A percentile compares a stretch with the other conserved stretches of the same genome.
Conservation (phyloP, 2,329 filamentous ascomycete genomes). For the Colletotrichum tamarilloi region DNA sequence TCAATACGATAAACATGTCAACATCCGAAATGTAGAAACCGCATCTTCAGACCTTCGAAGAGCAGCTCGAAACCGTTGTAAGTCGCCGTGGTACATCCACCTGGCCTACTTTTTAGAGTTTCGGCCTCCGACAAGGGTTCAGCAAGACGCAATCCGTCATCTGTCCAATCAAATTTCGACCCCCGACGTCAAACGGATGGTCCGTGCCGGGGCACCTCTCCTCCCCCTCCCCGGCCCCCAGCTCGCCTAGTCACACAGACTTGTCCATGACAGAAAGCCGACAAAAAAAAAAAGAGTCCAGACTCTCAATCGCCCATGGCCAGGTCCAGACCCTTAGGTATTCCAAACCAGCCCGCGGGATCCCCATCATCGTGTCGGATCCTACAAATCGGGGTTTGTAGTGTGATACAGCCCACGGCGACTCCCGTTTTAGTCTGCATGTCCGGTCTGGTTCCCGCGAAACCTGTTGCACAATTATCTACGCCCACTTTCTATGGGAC, state of each 20-base stretch:
- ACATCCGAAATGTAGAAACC: background rate
- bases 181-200: background rate
- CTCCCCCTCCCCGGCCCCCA: background rate
- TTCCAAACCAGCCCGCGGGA: background rate
- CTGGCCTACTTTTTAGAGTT: slow-evolving; percentile 19
- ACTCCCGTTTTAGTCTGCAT: background rate
- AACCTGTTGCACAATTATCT: background rate
- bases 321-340: background rate
- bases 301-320: background rate
- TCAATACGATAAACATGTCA: background rate
- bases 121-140: background rate
- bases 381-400: background rate
- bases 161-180: background rate
- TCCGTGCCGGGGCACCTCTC: background rate
- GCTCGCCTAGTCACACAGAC: background rate
- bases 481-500: background rate
- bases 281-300: background rate
- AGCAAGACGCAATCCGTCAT: background rate
- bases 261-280: background rate
- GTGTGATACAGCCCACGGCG: background rate
- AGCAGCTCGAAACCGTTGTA: background rate
- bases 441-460: background rate
- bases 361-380: background rate
- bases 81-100: background rate
- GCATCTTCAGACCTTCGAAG: background rate